A percentile compares a stretch with the other conserved stretches of the same genome.
Evolutionary conservation across 345 rosid species (phyloP).

Genomic region (Citropsis articulata): DNA sequence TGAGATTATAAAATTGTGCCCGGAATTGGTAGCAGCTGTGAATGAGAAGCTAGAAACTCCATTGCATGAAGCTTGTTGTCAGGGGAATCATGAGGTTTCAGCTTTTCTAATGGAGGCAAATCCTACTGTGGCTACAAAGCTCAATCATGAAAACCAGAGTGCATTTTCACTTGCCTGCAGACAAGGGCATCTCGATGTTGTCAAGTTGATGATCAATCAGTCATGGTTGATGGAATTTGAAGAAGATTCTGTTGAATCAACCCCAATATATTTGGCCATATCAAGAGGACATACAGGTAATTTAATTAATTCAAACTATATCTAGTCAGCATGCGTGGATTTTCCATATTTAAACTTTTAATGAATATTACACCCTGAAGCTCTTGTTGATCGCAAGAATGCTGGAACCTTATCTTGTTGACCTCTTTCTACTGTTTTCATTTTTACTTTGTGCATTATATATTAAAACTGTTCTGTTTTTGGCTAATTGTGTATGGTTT

Average conservation of each 20-base stretch:
- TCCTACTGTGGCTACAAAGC: conserved; percentile 6
- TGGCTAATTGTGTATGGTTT: too few relatives aligned
- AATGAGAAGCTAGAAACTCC: conserved; percentile 18
- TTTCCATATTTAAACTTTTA: too few relatives aligned
- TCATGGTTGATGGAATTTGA: conserved; percentile 15
- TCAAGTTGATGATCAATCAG: conserved; percentile 11
- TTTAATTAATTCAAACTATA: too few relatives aligned
- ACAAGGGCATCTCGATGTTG: conserved; percentile 11
- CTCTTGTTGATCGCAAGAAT: too few relatives aligned
- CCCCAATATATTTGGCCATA: not conserved
- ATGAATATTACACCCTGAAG: too few relatives aligned
- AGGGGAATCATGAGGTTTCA: not conserved
- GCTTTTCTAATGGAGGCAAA: conserved; percentile 8
- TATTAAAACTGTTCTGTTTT: too few relatives aligned
- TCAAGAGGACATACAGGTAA: conserved; percentile 7
- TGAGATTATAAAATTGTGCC: not conserved
- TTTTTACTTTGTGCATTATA: too few relatives aligned
- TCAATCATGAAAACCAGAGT: conserved; percentile 11
- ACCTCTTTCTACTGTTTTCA: too few relatives aligned
- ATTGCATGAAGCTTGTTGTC: conserved; percentile 20
- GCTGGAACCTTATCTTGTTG: too few relatives aligned
- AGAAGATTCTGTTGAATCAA: not conserved
- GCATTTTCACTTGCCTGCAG: conserved; percentile 22
- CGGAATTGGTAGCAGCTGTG: conserved; percentile 11
- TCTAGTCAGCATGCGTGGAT: too few relatives aligned